Conservation (phyloP, 257 asterid species). For the Gentiana straminea region DNA sequence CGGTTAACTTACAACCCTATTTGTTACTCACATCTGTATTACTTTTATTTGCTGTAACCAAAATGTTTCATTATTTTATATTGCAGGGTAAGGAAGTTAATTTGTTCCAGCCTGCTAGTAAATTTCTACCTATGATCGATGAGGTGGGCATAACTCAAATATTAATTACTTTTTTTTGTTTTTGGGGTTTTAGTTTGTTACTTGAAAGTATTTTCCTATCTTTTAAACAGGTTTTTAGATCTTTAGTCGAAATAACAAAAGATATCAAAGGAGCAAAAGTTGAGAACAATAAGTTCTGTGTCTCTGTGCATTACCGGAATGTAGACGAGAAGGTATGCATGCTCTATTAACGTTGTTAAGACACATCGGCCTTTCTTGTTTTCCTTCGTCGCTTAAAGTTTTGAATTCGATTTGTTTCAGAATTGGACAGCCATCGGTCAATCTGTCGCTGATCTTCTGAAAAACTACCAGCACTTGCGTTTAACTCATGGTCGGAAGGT, state of each 20-base stretch:
- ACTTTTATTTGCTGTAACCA: conserved; percentile 4
- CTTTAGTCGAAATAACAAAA: conserved; percentile 59
- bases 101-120: conserved; percentile 91
- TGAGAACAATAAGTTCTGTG: conserved; percentile 91
- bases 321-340: conserved; percentile 68
- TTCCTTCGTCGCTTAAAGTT: background rate
- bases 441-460: conserved; percentile 48
- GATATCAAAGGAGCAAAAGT: conserved; percentile 63
- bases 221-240: conserved; percentile 44
- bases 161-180: background rate
- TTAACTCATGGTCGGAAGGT: conserved; percentile 98
- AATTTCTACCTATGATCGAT: conserved; percentile 81
- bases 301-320: conserved; percentile 92
- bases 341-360: conserved; percentile 3
- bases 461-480: conserved; percentile 65
- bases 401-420: conserved; percentile 23
- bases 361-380: background rate
- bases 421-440: conserved; percentile 59
- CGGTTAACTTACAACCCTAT: background rate
- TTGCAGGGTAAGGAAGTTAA: conserved; percentile 79
- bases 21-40: conserved; percentile 1
- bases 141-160: conserved; percentile 35
- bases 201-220: conserved; percentile 8
- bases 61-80: conserved; percentile 4
- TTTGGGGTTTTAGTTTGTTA: background rate